A percentile compares a stretch with the other conserved stretches of the same genome.
These are phyloP conservation scores for Viola pubescens DNA, from an alignment of 441 rosid genomes.

Conservation along the genomic window DNA sequence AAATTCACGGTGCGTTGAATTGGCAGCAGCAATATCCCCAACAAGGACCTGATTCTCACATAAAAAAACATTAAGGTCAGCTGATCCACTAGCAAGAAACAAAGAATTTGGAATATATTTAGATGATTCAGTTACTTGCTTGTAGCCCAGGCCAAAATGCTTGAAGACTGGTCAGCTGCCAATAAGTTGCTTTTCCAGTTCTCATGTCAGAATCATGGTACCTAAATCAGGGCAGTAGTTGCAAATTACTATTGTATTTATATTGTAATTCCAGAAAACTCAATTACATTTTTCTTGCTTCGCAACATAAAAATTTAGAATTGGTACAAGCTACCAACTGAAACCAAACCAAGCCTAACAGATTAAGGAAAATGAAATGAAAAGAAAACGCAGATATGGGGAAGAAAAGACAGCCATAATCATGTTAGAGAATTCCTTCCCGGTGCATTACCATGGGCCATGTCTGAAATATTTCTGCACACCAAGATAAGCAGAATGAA, in stretches of 20 bases:
- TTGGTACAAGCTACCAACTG: not conserved
- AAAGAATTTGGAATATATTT: slow-evolving; percentile 5
- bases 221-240: slow-evolving; percentile 32
- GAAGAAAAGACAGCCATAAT: no score
- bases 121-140: slow-evolving; percentile 40
- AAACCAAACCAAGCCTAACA: not conserved
- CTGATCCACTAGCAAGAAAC: slow-evolving; percentile 6
- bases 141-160: slow-evolving; percentile 99
- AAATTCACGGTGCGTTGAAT: slow-evolving; percentile 83
- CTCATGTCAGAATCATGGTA: slow-evolving; percentile 98
- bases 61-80: slow-evolving; percentile 23
- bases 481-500: slow-evolving; percentile 80
- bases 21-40: slow-evolving; percentile 89
- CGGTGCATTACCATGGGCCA: slow-evolving; percentile 69
- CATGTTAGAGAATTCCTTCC: not conserved
- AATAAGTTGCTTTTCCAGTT: slow-evolving; percentile 86
- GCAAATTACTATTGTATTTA: no score
- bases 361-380: not conserved
- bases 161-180: slow-evolving; percentile 99
- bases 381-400: not conserved
- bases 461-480: slow-evolving; percentile 90
- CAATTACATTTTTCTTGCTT: not conserved
- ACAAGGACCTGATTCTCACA: slow-evolving; percentile 65
- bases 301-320: not conserved
- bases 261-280: not conserved